Evolutionary conservation across 352 stramenopile genomes (phyloP), one percentile per base, ranked within the genome.

Genomic region (Pythium periplocum): DNA sequence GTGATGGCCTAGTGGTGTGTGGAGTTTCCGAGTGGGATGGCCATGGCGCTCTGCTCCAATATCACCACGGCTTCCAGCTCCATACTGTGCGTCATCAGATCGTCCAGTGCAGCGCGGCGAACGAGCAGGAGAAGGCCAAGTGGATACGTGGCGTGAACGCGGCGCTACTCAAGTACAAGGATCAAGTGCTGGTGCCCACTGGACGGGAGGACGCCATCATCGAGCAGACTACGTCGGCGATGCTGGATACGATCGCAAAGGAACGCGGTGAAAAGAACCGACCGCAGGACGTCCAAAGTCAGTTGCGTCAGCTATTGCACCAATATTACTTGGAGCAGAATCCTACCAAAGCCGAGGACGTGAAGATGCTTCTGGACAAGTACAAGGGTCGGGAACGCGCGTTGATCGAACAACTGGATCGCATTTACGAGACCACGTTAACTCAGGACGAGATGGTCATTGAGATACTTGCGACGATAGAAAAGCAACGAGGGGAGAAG

Each of bases 41-140:
- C 26, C 68, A 85, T 41, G 67, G 70, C 6, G 53, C 74, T 9
- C 45, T 90, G 35, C 61, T 90, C 48, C 75, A 86, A 47, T 92
- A 92, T 62, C 65, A 81, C 12, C 69, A 92, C 53, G 75, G 73
- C 1, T 92, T 92, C 37, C 57, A 85, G 38, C 57, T 92, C n/a
- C 74, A 88, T 42, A 86, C 76, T 1, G 62, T 74, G 31, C 53
- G 55, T 9, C 78, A 86, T 42, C 38, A 73, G 35, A 67, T 64
- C n/a, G 72, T 89, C 36, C 76, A 76, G 33, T 92, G 79, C 52
- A 92, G 82, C 51, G 77, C 77, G 0, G 66, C 77, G 4, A 88
- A 59, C 55, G 66, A 71, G 2, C 58, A 72, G 1, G 82, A 92
- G 47, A 87, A 85, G 45, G 70, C 67, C 42, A 83, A 79, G 33